Conservation (phyloP, 805 yeast genomes). For the Wickerhamomyces mucosus region DNA sequence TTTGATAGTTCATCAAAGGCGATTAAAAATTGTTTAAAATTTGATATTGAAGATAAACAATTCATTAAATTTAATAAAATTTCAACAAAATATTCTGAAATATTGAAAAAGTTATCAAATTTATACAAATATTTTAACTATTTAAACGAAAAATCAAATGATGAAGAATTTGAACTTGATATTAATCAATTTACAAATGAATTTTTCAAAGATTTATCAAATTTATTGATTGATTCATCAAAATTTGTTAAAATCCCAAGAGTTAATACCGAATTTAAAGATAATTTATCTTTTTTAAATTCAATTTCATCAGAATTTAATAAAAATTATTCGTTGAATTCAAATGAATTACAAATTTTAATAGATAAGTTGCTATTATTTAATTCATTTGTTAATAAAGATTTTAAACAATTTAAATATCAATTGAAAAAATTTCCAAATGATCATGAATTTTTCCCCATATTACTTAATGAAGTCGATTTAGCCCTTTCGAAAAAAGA, state of each 20-base stretch:
- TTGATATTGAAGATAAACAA: constrained; percentile 59
- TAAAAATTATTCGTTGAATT: constrained; percentile 7
- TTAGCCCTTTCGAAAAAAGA: constrained; percentile 20
- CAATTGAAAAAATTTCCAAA: constrained; percentile 23
- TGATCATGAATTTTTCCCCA: no score
- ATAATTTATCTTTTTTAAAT: constrained; percentile 14
- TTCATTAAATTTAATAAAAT: constrained; percentile 52
- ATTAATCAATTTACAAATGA: constrained; percentile 33
- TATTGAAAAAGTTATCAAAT: constrained; percentile 25
- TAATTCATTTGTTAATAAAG: constrained; percentile 23
- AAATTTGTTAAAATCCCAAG: constrained; percentile 15
- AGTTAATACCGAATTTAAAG: constrained; percentile 11
- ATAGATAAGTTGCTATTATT: constrained; percentile 33
- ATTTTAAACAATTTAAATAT: constrained; percentile 17
- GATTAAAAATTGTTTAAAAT: constrained; percentile 60
- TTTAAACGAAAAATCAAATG: constrained; percentile 21
- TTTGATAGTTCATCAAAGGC: constrained; percentile 41
- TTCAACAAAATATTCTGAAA: constrained; percentile 31
- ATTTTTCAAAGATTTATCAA: constrained; percentile 30
- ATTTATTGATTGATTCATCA: constrained; percentile 21
- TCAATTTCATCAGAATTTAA: constrained; percentile 12
- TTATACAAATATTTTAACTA: constrained; percentile 36
- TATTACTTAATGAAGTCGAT: neutral
- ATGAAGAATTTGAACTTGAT: constrained; percentile 23
- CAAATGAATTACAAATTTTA: constrained; percentile 19